Evolutionary conservation across 345 rosid genomes (phyloP).

Genomic region (Geranium rotundifolium): DNA sequence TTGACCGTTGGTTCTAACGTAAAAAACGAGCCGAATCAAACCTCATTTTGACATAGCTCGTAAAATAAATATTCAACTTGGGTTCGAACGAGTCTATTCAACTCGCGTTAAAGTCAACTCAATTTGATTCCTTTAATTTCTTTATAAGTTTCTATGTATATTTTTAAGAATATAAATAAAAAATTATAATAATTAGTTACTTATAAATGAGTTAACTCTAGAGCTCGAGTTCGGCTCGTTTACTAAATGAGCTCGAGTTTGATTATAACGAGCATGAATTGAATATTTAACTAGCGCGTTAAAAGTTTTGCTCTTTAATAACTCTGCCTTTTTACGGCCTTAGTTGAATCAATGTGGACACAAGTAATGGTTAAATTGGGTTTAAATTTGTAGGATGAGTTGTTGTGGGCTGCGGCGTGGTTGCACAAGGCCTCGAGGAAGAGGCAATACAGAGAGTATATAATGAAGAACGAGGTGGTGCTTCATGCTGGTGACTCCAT

Average conservation of each 20-base stretch:
- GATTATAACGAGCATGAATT: no score
- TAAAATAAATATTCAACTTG: no score
- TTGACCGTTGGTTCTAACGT: background rate
- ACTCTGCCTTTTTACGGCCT: no score
- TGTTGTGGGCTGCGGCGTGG: constrained; percentile 90
- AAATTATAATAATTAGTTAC: background rate
- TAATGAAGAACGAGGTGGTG: constrained; percentile 28
- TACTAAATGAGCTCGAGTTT: no score
- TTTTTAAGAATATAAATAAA: background rate
- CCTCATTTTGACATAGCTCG: no score
- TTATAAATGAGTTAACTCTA: background rate
- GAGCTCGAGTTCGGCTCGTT: background rate
- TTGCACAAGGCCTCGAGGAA: constrained; percentile 46
- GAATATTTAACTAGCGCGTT: background rate
- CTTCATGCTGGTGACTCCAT: constrained; percentile 68
- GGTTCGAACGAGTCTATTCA: background rate
- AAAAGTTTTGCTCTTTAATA: background rate
- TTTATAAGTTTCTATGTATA: background rate
- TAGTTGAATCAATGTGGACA: background rate
- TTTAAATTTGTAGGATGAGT: constrained; percentile 45
- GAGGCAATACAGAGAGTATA: no score
- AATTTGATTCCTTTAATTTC: background rate
- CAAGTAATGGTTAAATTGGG: background rate
- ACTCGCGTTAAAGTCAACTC: background rate
- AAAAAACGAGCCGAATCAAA: no score